Conservation (phyloP, 2,329 filamentous ascomycete genomes). For the Monosporascus ibericus region DNA sequence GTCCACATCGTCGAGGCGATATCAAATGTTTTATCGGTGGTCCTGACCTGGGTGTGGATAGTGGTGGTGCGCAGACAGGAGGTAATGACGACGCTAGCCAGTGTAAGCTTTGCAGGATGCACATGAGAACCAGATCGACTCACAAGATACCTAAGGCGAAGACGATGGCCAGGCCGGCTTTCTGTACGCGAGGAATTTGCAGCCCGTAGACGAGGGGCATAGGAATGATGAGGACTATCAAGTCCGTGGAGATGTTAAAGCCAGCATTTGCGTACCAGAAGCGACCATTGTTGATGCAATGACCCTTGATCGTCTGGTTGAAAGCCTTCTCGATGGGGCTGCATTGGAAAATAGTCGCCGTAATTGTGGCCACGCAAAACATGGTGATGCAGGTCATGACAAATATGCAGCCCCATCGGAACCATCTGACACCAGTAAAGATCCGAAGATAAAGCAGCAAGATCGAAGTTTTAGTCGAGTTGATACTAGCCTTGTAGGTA, state of each 20-base stretch:
- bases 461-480: slow-evolving; percentile 27
- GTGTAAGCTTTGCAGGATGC: background rate
- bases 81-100: slow-evolving; percentile 21
- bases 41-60: slow-evolving; percentile 25
- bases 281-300: slow-evolving; percentile 30
- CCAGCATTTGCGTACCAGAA: slow-evolving; percentile 37
- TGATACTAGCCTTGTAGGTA: slow-evolving; percentile 27
- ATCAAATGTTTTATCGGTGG: slow-evolving; percentile 23
- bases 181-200: slow-evolving; percentile 31
- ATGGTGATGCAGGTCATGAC: slow-evolving; percentile 16
- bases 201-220: slow-evolving; percentile 34
- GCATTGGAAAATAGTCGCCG: slow-evolving; percentile 27
- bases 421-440: slow-evolving; percentile 23
- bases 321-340: slow-evolving; percentile 22
- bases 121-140: slow-evolving; percentile 7
- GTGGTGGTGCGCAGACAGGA: slow-evolving; percentile 33
- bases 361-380: slow-evolving; percentile 22
- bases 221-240: slow-evolving; percentile 32
- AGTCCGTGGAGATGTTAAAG: slow-evolving; percentile 35
- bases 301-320: slow-evolving; percentile 17
- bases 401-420: slow-evolving; percentile 19
- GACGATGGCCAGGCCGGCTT: slow-evolving; percentile 31
- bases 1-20: slow-evolving; percentile 30
- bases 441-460: slow-evolving; percentile 27
- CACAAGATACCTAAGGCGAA: slow-evolving; percentile 37